phyloP scores from a whole-genome alignment of 2,329 filamentous ascomycete species.

The Chalaropsis thielavioides region DNA sequence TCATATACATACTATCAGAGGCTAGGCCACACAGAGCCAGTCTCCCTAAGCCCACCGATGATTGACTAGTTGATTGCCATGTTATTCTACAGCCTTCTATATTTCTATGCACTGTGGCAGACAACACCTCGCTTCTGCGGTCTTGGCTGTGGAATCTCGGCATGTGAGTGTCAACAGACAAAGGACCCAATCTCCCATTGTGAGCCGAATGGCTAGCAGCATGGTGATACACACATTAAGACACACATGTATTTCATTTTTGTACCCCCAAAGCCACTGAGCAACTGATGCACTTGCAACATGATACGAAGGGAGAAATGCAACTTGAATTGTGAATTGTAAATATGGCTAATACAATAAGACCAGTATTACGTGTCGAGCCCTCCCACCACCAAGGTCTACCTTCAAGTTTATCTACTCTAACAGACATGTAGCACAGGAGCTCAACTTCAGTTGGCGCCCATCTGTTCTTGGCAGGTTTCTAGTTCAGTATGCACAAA shows the following conservation, averaged over 20 bases:
- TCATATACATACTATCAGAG: no score
- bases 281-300: background rate
- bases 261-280: background rate
- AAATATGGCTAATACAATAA: background rate
- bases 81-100: background rate
- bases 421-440: background rate
- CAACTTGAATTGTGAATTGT: background rate
- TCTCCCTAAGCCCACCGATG: background rate
- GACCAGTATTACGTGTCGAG: background rate
- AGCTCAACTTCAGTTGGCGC: background rate
- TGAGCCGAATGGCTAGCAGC: no score
- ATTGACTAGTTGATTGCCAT: background rate
- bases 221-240: no score
- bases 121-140: background rate
- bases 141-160: background rate
- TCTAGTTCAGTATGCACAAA: background rate
- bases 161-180: background rate
- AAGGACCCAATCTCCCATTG: no score
- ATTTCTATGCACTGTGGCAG: background rate
- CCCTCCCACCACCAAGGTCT: no score
- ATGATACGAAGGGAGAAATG: background rate
- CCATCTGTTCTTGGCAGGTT: constrained; percentile 2
- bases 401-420: no score
- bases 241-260: no score
- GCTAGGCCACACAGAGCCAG: no score